These are phyloP conservation scores for Pythium rhizo-oryzae DNA, from an alignment of 352 stramenopile species.

Conservation along the genomic window DNA sequence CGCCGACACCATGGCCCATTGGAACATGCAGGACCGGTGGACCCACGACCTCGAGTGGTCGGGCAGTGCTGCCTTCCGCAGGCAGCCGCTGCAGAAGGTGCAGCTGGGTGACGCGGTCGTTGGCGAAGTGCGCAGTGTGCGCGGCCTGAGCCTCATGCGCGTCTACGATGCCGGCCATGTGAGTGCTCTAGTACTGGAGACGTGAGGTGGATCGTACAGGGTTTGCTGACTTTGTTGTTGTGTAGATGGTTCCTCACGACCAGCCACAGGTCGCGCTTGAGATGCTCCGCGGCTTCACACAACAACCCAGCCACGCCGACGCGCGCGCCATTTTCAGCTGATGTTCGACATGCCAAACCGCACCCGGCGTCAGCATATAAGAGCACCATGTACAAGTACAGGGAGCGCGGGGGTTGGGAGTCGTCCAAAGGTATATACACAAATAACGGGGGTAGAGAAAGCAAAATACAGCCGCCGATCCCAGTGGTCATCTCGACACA, in stretches of 20 bases:
- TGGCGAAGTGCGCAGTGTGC: slow-evolving; percentile 46
- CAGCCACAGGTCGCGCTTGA: slow-evolving; percentile 53
- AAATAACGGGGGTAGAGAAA: background rate
- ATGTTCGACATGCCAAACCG: too few relatives aligned
- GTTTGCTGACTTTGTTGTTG: background rate
- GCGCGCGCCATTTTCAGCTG: slow-evolving; percentile 38
- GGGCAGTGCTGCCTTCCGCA: slow-evolving; percentile 37
- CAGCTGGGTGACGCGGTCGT: slow-evolving; percentile 28
- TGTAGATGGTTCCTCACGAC: slow-evolving; percentile 74
- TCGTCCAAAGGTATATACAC: too few relatives aligned
- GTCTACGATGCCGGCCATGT: slow-evolving; percentile 73
- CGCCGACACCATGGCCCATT: slow-evolving; percentile 71
- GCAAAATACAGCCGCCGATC: background rate
- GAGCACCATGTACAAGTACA: too few relatives aligned
- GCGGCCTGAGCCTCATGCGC: slow-evolving; percentile 68
- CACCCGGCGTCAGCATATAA: too few relatives aligned
- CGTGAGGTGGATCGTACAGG: background rate
- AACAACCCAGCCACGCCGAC: slow-evolving; percentile 15
- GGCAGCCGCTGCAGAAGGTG: slow-evolving; percentile 21
- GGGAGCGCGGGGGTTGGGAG: too few relatives aligned
- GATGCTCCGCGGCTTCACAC: slow-evolving; percentile 54
- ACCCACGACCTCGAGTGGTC: slow-evolving; percentile 54
- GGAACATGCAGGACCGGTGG: slow-evolving; percentile 70
- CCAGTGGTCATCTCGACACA: slow-evolving; percentile 20
- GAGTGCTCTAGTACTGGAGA: slow-evolving; percentile 24